These are phyloP conservation scores for Carallia brachiata DNA, from an alignment of 345 rosid genomes.

Conservation along the genomic window DNA sequence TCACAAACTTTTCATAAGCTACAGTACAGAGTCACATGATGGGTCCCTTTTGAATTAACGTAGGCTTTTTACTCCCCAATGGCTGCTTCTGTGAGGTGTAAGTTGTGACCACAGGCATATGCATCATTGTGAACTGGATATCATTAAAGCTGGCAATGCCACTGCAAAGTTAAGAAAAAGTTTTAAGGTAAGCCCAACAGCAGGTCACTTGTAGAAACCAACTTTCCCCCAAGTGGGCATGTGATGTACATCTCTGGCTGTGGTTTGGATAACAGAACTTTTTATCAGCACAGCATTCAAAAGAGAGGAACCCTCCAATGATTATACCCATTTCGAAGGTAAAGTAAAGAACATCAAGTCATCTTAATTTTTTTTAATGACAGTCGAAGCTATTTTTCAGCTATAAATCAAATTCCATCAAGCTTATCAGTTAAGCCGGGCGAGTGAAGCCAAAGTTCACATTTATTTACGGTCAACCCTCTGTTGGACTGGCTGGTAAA, in stretches of 20 bases:
- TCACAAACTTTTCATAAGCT: neutral
- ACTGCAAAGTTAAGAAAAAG: neutral
- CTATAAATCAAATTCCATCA: too few species aligned
- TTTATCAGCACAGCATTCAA: neutral
- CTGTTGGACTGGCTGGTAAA: too few species aligned
- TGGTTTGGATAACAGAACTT: neutral
- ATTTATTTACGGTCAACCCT: too few species aligned
- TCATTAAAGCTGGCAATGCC: conserved; percentile 4
- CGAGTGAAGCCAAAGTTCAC: too few species aligned
- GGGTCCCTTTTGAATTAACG: too few species aligned
- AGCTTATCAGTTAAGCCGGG: too few species aligned
- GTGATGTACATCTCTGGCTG: neutral
- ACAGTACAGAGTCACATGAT: too few species aligned
- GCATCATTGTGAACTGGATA: neutral
- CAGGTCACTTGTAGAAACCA: neutral
- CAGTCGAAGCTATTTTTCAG: too few species aligned
- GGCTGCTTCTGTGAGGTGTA: too few species aligned
- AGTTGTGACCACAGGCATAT: neutral
- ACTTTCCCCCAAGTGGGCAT: conserved; percentile 3
- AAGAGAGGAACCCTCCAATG: neutral
- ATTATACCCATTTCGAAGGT: neutral
- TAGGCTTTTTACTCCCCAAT: neutral
- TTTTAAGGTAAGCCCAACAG: neutral
- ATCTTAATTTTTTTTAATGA: too few species aligned
- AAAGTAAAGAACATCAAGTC: neutral